A percentile compares a stretch with the other conserved stretches of the same genome.
Conservation (phyloP, 2,329 filamentous ascomycete species). For the Microthyrium microscopicum region DNA sequence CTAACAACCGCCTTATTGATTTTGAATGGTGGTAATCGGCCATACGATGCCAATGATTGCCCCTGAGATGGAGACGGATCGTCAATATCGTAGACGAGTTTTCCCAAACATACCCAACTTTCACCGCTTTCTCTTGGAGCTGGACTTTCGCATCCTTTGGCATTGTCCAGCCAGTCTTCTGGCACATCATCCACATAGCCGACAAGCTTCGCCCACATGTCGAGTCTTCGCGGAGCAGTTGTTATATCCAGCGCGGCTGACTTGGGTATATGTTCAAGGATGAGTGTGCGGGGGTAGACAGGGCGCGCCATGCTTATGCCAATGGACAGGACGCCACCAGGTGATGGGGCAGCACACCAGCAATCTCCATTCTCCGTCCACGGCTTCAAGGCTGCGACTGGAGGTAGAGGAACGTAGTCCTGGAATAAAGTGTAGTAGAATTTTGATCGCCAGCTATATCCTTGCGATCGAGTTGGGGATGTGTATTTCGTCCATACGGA, state of each 20-base stretch:
- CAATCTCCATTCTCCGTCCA: conserved; percentile 77
- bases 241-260: conserved; percentile 20
- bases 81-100: conserved; percentile 24
- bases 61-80: conserved; percentile 26
- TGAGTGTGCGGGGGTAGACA: conserved; percentile 23
- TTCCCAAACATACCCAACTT: conserved; percentile 11
- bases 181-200: conserved; percentile 8
- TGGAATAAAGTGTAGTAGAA: conserved; percentile 46
- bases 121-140: not conserved
- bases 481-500: not conserved
- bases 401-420: conserved; percentile 21
- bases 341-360: conserved; percentile 53
- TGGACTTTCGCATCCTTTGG: conserved; percentile 6
- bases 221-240: conserved; percentile 25
- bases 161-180: conserved; percentile 6
- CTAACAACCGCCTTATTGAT: conserved; percentile 21
- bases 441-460: conserved; percentile 23
- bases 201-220: conserved; percentile 28
- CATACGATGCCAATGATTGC: conserved; percentile 23
- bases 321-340: conserved; percentile 42
- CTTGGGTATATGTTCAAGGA: conserved; percentile 30
- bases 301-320: conserved; percentile 31
- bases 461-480: conserved; percentile 10
- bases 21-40: conserved; percentile 10
- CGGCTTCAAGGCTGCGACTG: conserved; percentile 40